These are phyloP conservation scores for Hysterangium stoloniferum DNA, from an alignment of 768 basidiomycete species.

Conservation along the genomic window DNA sequence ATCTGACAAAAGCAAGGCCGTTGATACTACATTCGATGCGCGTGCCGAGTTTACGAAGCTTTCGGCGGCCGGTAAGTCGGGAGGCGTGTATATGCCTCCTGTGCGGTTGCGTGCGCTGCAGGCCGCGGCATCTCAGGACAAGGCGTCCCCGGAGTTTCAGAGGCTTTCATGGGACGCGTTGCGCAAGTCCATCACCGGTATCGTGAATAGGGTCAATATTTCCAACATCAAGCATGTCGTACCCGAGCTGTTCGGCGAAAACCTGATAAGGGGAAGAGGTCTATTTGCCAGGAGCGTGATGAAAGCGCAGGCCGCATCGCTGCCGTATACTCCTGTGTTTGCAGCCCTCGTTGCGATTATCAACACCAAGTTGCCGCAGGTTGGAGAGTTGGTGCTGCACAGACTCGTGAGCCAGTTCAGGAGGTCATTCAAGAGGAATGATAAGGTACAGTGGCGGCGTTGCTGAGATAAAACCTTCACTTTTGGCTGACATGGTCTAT, in stretches of 20 bases:
- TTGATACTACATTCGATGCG: constrained; percentile 47
- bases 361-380: constrained; percentile 95
- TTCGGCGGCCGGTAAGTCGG: constrained; percentile 60
- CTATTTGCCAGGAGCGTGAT: constrained; percentile 91
- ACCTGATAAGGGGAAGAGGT: constrained; percentile 88
- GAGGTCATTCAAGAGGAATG: constrained; percentile 90
- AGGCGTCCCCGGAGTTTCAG: constrained; percentile 84
- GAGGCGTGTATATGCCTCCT: constrained; percentile 96
- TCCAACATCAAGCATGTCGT: constrained; percentile 93
- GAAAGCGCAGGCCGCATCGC: constrained; percentile 95
- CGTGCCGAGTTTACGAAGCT: constrained; percentile 88
- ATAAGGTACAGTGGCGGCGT: constrained; percentile 61
- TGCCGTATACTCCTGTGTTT: constrained; percentile 97
- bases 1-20: constrained; percentile 19
- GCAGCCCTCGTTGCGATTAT: constrained; percentile 90
- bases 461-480: not conserved
- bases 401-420: constrained; percentile 93
- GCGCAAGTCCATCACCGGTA: constrained; percentile 96
- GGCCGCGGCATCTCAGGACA: constrained; percentile 64
- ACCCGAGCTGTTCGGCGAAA: constrained; percentile 88
- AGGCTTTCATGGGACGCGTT: constrained; percentile 96
- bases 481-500: not conserved
- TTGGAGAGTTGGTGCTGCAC: constrained; percentile 85
- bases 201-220: constrained; percentile 98
- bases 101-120: constrained; percentile 88